Evolutionary conservation across 2,329 filamentous ascomycete genomes (phyloP).

Genomic region (Hypoxylon sp.): DNA sequence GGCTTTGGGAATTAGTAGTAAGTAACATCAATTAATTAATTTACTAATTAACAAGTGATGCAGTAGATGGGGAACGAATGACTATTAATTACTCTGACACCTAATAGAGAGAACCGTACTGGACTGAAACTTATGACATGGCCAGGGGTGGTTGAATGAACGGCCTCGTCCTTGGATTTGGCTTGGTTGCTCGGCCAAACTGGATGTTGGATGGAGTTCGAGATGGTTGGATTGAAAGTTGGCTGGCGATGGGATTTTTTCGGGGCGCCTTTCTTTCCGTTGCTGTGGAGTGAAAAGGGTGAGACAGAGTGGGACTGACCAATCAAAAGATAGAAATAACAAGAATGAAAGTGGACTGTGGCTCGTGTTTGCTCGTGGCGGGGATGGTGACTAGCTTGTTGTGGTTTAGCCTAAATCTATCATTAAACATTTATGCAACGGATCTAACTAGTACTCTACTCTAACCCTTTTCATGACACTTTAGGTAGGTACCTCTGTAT

Average conservation of each 20-base stretch:
- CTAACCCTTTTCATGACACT: no score
- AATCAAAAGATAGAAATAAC: background rate
- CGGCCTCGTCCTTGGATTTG: slow-evolving; percentile 15
- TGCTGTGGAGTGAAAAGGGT: slow-evolving; percentile 29
- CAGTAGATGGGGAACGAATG: slow-evolving; percentile 34
- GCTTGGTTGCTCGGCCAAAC: slow-evolving; percentile 34
- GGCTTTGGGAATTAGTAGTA: slow-evolving; percentile 27
- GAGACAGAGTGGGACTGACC: slow-evolving; percentile 16
- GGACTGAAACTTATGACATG: slow-evolving; percentile 26
- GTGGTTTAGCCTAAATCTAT: no score
- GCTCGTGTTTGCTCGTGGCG: slow-evolving; percentile 29
- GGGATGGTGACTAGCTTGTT: slow-evolving; percentile 17
- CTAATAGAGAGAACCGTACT: slow-evolving; percentile 9
- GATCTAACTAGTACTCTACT: no score
- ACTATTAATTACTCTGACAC: no score
- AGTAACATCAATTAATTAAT: slow-evolving; percentile 8
- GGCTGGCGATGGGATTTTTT: slow-evolving; percentile 15
- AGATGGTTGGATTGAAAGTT: slow-evolving; percentile 21
- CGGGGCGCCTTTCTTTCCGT: slow-evolving; percentile 6
- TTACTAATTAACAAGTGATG: no score
- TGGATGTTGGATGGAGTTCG: slow-evolving; percentile 16
- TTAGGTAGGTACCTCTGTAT: no score
- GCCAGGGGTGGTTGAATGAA: slow-evolving; percentile 2
- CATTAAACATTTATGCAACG: no score
- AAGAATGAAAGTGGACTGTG: slow-evolving; percentile 18